These are phyloP conservation scores for Bombardia bombarda DNA, from an alignment of 495 filamentous ascomycete genomes.

Conservation along the genomic window DNA sequence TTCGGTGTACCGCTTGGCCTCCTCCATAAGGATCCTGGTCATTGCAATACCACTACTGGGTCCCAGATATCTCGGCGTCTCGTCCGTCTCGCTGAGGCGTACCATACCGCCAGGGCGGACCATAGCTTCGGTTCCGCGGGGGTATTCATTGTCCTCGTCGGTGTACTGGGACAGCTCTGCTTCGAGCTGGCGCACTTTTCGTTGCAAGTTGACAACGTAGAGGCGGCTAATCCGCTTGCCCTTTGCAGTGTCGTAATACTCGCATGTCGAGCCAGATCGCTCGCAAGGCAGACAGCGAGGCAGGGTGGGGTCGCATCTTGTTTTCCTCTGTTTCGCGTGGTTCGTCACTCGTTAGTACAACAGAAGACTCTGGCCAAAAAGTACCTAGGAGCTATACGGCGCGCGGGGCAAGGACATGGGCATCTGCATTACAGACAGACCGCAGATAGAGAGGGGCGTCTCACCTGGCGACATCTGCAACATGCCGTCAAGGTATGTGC, in stretches of 20 bases:
- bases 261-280: constrained; percentile 77
- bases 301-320: constrained; percentile 83
- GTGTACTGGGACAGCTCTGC: constrained; percentile 56
- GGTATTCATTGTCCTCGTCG: constrained; percentile 55
- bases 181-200: constrained; percentile 70
- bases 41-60: constrained; percentile 92
- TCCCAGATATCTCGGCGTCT: constrained; percentile 76
- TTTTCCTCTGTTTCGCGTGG: constrained; percentile 81
- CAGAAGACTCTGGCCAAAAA: too few species aligned
- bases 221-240: constrained; percentile 67
- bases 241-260: constrained; percentile 85
- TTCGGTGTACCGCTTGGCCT: constrained; percentile 81
- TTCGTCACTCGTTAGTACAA: too few species aligned
- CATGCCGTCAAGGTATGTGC: constrained; percentile 85
- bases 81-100: constrained; percentile 69
- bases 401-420: too few species aligned
- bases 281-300: constrained; percentile 91
- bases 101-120: constrained; percentile 77
- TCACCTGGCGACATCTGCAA: constrained; percentile 75
- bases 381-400: too few species aligned
- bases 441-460: too few species aligned
- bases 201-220: constrained; percentile 83
- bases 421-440: too few species aligned
- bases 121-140: constrained; percentile 66
- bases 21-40: constrained; percentile 86